A percentile compares a stretch with the other conserved stretches of the same genome.
Evolutionary conservation across 768 basidiomycete genomes (phyloP).

Genomic region (Phanerochaete sordida): DNA sequence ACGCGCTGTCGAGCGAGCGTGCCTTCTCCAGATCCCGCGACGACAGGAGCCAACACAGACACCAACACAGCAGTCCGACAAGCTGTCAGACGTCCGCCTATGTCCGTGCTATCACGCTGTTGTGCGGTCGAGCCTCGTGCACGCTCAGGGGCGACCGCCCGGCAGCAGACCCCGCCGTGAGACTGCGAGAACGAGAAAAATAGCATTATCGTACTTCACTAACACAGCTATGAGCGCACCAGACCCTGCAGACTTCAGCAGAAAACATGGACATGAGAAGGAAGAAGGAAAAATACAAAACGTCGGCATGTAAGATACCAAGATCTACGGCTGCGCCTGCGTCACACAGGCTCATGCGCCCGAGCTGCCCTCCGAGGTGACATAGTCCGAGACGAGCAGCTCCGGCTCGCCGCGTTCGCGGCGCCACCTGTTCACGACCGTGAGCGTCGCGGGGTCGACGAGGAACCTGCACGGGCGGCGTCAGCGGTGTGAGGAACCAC

Average conservation of each 20-base stretch:
- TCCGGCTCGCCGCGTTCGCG: conserved; percentile 77
- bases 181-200: background rate
- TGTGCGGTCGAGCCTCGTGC: background rate
- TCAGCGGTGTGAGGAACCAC: background rate
- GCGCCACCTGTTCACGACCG: conserved; percentile 84
- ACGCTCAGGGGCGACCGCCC: too few species aligned
- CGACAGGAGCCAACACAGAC: too few species aligned
- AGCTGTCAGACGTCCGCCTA: too few species aligned
- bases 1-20: too few species aligned
- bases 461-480: conserved; percentile 54
- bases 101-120: too few species aligned
- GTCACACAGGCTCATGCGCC: background rate
- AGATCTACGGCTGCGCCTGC: background rate
- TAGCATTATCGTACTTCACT: background rate
- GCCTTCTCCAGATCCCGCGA: too few species aligned
- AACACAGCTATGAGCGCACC: background rate
- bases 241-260: background rate
- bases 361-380: conserved; percentile 17
- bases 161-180: too few species aligned
- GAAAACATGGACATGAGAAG: background rate
- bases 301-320: background rate
- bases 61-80: too few species aligned
- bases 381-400: conserved; percentile 52
- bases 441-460: conserved; percentile 67
- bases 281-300: background rate